A percentile compares a stretch with the other conserved stretches of the same genome.
Evolutionary conservation across 352 stramenopile genomes (phyloP).

Genomic region (Phytopythium oedochilum): DNA sequence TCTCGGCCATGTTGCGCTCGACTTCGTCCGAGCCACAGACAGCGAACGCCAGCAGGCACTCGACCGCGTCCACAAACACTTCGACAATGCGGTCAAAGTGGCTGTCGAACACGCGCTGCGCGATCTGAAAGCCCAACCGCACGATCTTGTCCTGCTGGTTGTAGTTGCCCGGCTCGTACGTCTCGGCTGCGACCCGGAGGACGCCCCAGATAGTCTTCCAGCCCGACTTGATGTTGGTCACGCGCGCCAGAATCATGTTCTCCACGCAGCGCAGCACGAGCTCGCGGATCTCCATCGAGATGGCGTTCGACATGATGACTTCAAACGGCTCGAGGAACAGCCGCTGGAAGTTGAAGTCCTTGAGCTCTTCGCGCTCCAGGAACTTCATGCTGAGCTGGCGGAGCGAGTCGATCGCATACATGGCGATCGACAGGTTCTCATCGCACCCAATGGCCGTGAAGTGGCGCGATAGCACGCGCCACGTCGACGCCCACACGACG

Average conservation of each 20-base stretch:
- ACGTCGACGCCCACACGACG: slow-evolving; percentile 98
- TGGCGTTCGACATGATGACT: slow-evolving; percentile 88
- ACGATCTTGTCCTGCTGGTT: slow-evolving; percentile 75
- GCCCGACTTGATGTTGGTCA: slow-evolving; percentile 87
- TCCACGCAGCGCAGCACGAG: slow-evolving; percentile 90
- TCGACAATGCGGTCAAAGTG: slow-evolving; percentile 74
- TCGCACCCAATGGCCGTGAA: slow-evolving; percentile 97
- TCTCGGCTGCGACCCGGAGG: slow-evolving; percentile 83
- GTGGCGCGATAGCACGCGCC: slow-evolving; percentile 95
- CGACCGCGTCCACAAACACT: slow-evolving; percentile 77
- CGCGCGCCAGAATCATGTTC: slow-evolving; percentile 89
- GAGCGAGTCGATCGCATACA: slow-evolving; percentile 99
- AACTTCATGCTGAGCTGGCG: slow-evolving; percentile 99
- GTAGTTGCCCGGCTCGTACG: slow-evolving; percentile 51
- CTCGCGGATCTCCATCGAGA: slow-evolving; percentile 83
- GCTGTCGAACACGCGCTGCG: slow-evolving; percentile 77
- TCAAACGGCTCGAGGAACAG: slow-evolving; percentile 98
- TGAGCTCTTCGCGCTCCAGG: slow-evolving; percentile 97
- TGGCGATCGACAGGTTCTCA: slow-evolving; percentile 95
- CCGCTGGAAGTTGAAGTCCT: slow-evolving; percentile 99
- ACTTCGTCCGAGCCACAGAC: slow-evolving; percentile 71
- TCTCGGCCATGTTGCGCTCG: slow-evolving; percentile 40
- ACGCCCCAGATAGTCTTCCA: slow-evolving; percentile 96
- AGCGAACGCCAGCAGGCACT: slow-evolving; percentile 75
- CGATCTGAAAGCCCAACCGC: slow-evolving; percentile 81